Conservation (phyloP, 2,329 filamentous ascomycete species). For the Grosmannia clavigera region DNA sequence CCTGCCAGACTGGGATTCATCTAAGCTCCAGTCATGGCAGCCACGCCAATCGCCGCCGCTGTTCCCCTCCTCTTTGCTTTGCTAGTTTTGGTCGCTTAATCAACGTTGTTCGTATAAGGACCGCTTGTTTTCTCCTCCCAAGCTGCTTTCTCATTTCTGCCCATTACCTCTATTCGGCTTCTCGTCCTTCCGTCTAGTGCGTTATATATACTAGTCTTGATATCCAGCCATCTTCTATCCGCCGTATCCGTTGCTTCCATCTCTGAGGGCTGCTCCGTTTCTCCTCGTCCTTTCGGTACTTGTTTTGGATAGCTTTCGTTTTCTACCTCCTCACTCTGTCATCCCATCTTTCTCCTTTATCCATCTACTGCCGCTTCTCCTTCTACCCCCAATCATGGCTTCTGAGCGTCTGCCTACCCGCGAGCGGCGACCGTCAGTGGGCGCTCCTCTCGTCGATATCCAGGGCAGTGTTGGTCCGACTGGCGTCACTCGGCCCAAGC, state of each 20-base stretch:
- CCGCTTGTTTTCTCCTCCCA: neutral
- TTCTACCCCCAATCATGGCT: constrained; percentile 4
- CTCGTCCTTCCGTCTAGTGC: neutral
- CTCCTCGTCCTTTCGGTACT: neutral
- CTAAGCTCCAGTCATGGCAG: neutral
- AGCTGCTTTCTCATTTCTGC: neutral
- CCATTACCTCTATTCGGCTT: neutral
- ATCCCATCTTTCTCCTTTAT: neutral
- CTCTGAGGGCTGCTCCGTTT: neutral
- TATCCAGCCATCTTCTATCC: neutral
- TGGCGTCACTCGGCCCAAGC: constrained; percentile 79
- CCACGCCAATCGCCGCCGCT: neutral
- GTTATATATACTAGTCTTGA: neutral
- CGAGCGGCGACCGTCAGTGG: constrained; percentile 69
- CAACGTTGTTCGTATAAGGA: neutral
- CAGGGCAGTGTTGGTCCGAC: constrained; percentile 75
- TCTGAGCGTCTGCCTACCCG: constrained; percentile 34
- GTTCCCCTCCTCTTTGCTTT: neutral
- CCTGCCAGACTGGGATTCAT: neutral
- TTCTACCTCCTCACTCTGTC: neutral
- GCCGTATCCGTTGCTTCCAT: neutral
- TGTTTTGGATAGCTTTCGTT: neutral
- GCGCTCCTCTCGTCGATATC: constrained; percentile 76
- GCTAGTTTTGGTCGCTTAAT: neutral
- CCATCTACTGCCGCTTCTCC: neutral